phyloP scores from a whole-genome alignment of 1,284 basidiomycete genomes.

The Fomitopsis schrenkii region DNA sequence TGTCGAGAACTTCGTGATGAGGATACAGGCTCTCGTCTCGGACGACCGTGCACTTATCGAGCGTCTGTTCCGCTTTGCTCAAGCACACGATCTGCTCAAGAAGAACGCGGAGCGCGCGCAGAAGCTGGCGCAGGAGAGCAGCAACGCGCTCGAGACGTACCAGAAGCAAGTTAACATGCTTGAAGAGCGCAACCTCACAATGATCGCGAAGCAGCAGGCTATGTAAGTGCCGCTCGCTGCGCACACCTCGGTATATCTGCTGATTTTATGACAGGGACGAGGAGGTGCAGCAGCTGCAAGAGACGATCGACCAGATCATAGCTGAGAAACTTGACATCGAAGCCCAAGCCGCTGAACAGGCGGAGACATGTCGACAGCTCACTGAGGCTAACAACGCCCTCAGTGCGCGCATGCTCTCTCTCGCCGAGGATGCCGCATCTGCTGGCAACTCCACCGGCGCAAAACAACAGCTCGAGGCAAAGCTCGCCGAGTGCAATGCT shows the following conservation, averaged over 20 bases:
- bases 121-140: constrained; percentile 82
- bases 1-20: constrained; percentile 68
- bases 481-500: constrained; percentile 43
- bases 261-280: constrained; percentile 47
- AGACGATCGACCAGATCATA: constrained; percentile 53
- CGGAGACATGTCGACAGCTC: constrained; percentile 66
- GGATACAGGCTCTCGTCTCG: constrained; percentile 73
- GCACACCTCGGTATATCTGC: not conserved
- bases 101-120: constrained; percentile 87
- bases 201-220: constrained; percentile 46
- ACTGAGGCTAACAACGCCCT: constrained; percentile 74
- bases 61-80: constrained; percentile 76
- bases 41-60: constrained; percentile 84
- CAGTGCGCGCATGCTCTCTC: constrained; percentile 63
- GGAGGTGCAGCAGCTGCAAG: constrained; percentile 63
- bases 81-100: constrained; percentile 84
- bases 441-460: constrained; percentile 54
- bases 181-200: constrained; percentile 64
- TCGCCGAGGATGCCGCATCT: constrained; percentile 73
- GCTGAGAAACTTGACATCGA: constrained; percentile 70
- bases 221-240: constrained; percentile 43
- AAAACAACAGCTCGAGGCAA: constrained; percentile 51
- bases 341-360: constrained; percentile 63
- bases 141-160: constrained; percentile 77
- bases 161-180: constrained; percentile 80